A percentile compares a stretch with the other conserved stretches of the same genome.
These are phyloP conservation scores for Boletus rufocinnamomeus DNA, from an alignment of 768 basidiomycete species.

Conservation along the genomic window DNA sequence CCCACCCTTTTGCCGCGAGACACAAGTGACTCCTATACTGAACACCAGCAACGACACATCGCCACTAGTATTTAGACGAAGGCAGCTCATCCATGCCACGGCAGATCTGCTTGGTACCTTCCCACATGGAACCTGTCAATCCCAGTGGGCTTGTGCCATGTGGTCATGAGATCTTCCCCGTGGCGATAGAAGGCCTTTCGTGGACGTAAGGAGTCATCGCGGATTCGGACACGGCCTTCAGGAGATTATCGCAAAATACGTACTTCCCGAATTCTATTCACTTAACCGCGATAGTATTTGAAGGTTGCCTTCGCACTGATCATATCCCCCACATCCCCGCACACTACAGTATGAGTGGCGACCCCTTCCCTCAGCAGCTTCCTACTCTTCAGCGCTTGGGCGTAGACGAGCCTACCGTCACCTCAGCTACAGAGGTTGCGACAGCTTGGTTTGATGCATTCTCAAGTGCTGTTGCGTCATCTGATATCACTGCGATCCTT, in stretches of 20 bases:
- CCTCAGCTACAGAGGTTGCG: constrained; percentile 26
- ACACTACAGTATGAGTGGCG: constrained; percentile 16
- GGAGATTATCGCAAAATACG: neutral
- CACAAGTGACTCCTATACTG: constrained; percentile 9
- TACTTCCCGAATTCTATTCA: neutral
- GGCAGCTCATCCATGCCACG: neutral
- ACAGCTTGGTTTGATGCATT: constrained; percentile 29
- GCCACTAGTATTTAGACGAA: neutral
- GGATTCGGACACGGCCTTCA: neutral
- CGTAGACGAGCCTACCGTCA: constrained; percentile 21
- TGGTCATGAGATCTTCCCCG: neutral
- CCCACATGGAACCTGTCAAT: neutral
- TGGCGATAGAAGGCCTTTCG: neutral
- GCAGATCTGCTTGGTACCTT: neutral
- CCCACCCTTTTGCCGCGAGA: constrained; percentile 20
- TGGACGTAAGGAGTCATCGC: neutral
- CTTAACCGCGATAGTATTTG: neutral
- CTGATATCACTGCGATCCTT: constrained; percentile 19
- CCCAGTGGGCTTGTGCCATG: neutral
- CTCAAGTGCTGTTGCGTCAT: constrained; percentile 23
- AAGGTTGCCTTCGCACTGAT: neutral
- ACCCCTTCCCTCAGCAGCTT: constrained; percentile 29
- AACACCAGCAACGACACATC: neutral
- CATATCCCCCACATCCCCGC: neutral
- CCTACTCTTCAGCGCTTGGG: constrained; percentile 33